Base-by-base conservation (phyloP, 164 flowering plant species). In the Macadamia tetraphylla region DNA sequence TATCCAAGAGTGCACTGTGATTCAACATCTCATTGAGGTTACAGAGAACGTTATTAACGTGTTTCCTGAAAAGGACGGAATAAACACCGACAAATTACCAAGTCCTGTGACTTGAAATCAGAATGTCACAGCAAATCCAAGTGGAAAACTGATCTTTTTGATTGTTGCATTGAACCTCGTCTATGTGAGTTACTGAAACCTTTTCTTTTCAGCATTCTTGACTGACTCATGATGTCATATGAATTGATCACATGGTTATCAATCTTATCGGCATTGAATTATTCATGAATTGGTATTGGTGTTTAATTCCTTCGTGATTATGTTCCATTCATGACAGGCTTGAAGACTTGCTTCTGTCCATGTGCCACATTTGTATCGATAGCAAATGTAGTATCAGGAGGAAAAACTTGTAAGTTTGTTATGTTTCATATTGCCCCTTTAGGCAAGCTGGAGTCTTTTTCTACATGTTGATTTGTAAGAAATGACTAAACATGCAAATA, bases 81-180 rank as follows among this genome's bases (percentile, higher is more conserved):
- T 46, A 29, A 48, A 29, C 60, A 70, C 67, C 59, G 57, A 23
- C 73, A 75, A 3, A 31, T 60, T 13, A 15, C 31, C 6, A 61
- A n/a, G 40, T 66, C 42, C 32, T 60, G 32, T 32, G 64, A 71
- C 9, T 46, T 59, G 8, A 12, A 58, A 58, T 64, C 68, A 56
- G 70, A 59, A 64, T 35, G 56, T 55, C 71, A 58, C 43, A 62
- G n/a, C 29, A 67, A 64, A 58, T 70, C 69, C 30, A 74, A 71
- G 57, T 84, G 87, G 85, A 77, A 80, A 40, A 48, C 69, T 60
- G 85, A 84, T 75, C 75, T 84, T 48, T 74, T 84, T n/a, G 85
- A 65, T 62, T 81, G 87, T 74, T 81, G 80, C 61, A 58, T 18
- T 17, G 82, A 84, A 31, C 84, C 87, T 51, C 78, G 75, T 70